Evolutionary conservation across 1,139 yeast species (phyloP), one percentile per base, ranked within the genome.

Genomic region (Spathaspora sp.): DNA sequence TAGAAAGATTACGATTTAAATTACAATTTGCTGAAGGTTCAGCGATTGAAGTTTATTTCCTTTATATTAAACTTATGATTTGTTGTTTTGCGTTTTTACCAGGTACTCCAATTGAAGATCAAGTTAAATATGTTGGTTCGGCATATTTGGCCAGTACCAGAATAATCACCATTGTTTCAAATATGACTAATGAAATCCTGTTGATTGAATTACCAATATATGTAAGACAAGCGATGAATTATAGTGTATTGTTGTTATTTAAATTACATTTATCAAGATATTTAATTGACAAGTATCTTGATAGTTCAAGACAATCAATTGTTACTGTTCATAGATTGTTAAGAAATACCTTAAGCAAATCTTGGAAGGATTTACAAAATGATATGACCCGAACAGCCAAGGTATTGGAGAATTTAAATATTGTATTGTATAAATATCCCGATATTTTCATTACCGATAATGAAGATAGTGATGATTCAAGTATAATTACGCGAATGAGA

Each of bases 11-110:
- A 50, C 80, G 81, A 40, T 80, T 80, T 60, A 82, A 85, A 52
- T 66, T 86, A 34, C 78, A 79, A 44, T 75, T 84, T 48, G 83
- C 78, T 46, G 89, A 85, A 53, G 76, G 80, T 2, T 76, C 85
- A 1, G 59, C 74, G 0, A 83, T 89, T n/a, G 95, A 89, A 57
- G 84, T 88, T 37, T 89, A 89, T 60, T 87, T 80, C 57, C 73
- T 88, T 10, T 89, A 90, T 61, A 82, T 89, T 43, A 84, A 86
- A 58, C 73, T 89, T 52, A 86, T 88, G 81, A 79, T 91, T 46
- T 89, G 96, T 61, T 83, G 93, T 52, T 91, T 89, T 74, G 93
- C 97, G 5, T 91, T 90, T 58, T 71, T 91, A 48, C 97, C 97
- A 1, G 96, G 89, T 11, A 88, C 96, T 0, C 95, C 96, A 3